A percentile compares a stretch with the other conserved stretches of the same genome.
phyloP scores from a whole-genome alignment of 768 basidiomycete genomes.

The Hericium coralloides region DNA sequence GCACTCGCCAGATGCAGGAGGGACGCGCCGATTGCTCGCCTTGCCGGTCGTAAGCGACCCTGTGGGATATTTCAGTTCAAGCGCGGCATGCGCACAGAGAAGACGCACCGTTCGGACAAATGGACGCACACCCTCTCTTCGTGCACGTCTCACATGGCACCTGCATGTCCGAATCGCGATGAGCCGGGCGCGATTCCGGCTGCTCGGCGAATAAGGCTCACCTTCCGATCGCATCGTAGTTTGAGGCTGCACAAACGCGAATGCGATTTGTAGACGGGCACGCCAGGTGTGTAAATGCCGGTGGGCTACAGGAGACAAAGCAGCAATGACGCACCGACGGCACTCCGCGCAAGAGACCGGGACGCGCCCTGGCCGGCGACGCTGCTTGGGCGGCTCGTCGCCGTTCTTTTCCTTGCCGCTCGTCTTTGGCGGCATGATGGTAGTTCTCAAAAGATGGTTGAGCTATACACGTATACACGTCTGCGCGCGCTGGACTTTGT shows the following conservation, averaged over 20 bases:
- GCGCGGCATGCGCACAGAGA: conserved; percentile 1
- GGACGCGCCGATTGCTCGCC: conserved; percentile 38
- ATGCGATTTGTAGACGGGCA: not conserved
- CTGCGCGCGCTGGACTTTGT: too few relatives aligned
- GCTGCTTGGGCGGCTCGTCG: conserved; percentile 2
- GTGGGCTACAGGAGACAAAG: not conserved
- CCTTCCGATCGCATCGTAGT: conserved; percentile 57
- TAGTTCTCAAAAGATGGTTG: too few relatives aligned
- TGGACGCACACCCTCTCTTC: conserved; percentile 62
- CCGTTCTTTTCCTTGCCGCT: not conserved
- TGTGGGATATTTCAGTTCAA: conserved; percentile 19
- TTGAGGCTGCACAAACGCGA: conserved; percentile 41
- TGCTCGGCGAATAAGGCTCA: conserved; percentile 19
- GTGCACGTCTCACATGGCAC: conserved; percentile 74
- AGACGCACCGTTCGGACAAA: conserved; percentile 65
- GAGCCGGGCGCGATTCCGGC: not conserved
- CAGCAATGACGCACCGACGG: conserved; percentile 22
- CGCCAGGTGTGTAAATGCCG: not conserved
- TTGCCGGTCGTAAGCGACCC: conserved; percentile 50
- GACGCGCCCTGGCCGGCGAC: conserved; percentile 16
- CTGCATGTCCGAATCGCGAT: conserved; percentile 22
- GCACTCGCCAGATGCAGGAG: too few relatives aligned
- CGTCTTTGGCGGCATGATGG: not conserved
- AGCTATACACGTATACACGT: too few relatives aligned
- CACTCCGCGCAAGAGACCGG: conserved; percentile 28